Percentiles rank a stretch among this genome's conserved stretches.
Conservation (phyloP, 2,329 filamentous ascomycete genomes). For the Thyridium curvatum region DNA sequence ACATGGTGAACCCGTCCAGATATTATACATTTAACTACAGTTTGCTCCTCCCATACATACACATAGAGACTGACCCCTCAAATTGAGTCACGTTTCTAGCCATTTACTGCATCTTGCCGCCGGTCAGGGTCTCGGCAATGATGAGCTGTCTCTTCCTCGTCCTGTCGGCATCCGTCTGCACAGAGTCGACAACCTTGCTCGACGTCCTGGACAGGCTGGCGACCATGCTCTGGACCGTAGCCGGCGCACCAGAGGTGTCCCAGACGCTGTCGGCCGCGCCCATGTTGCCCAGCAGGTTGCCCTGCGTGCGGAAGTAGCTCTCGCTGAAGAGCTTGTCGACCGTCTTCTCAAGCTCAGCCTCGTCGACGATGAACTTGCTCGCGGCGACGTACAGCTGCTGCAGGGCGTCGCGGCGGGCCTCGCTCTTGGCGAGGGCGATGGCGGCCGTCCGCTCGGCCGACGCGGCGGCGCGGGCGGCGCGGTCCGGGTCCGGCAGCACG, state of each 20-base stretch:
- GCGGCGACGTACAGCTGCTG: conserved; percentile 90
- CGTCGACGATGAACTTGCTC: conserved; percentile 76
- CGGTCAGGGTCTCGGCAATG: conserved; percentile 53
- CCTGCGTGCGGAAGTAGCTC: conserved; percentile 42
- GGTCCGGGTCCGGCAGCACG: conserved; percentile 55
- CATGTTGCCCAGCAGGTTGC: conserved; percentile 20
- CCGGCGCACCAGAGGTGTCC: conserved; percentile 40
- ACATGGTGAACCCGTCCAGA: too few relatives aligned
- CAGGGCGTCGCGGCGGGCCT: conserved; percentile 62
- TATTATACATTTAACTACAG: too few relatives aligned
- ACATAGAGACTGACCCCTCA: too few relatives aligned
- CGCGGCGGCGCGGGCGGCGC: conserved; percentile 46
- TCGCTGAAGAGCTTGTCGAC: conserved; percentile 74
- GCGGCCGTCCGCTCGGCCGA: conserved; percentile 33
- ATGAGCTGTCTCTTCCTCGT: conserved; percentile 45
- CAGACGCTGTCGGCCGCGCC: conserved; percentile 40
- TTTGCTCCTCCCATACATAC: too few relatives aligned
- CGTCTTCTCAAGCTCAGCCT: conserved; percentile 65
- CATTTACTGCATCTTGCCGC: conserved; percentile 41
- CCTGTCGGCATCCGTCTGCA: conserved; percentile 31
- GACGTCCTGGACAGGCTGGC: conserved; percentile 22
- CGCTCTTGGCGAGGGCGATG: conserved; percentile 43
- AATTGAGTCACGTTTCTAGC: conserved; percentile 15
- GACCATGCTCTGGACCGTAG: conserved; percentile 38
- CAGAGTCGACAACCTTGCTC: conserved; percentile 25